Conservation (phyloP, 768 basidiomycete genomes). For the Xanthoconium purpureum region DNA sequence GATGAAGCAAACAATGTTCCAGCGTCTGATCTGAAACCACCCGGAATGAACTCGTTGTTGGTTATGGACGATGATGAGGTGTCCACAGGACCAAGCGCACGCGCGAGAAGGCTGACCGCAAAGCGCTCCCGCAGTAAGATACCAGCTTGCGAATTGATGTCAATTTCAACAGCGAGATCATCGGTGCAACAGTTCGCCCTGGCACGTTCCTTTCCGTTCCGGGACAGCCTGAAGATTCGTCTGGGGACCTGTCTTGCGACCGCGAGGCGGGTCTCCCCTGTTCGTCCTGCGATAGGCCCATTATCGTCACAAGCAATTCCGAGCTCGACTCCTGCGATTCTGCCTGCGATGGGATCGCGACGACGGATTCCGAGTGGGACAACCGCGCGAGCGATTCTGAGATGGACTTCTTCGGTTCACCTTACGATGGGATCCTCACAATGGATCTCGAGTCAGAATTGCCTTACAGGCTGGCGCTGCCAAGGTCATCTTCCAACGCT, state of each 20-base stretch:
- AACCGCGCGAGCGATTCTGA: no score
- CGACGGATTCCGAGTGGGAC: no score
- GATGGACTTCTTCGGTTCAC: no score
- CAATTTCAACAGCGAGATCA: constrained; percentile 13
- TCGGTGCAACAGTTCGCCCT: constrained; percentile 9
- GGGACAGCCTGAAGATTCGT: not conserved
- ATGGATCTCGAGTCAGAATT: not conserved
- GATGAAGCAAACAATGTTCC: constrained; percentile 12
- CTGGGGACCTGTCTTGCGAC: not conserved
- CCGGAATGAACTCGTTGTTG: constrained; percentile 15
- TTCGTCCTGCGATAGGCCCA: not conserved
- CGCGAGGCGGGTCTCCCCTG: not conserved
- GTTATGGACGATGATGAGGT: constrained; percentile 7
- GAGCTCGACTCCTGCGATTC: no score
- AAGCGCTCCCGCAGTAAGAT: constrained; percentile 12
- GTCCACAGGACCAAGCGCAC: not conserved
- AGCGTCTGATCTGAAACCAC: not conserved
- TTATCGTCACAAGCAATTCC: no score
- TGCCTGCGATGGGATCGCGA: not conserved
- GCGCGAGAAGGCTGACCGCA: not conserved
- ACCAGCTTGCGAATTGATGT: constrained; percentile 1
- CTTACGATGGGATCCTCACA: not conserved
- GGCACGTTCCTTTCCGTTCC: constrained; percentile 14
- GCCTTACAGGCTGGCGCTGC: no score
- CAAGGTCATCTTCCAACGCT: not conserved